phyloP scores from a whole-genome alignment of 495 filamentous ascomycete species.

The Penicillium herquei region DNA sequence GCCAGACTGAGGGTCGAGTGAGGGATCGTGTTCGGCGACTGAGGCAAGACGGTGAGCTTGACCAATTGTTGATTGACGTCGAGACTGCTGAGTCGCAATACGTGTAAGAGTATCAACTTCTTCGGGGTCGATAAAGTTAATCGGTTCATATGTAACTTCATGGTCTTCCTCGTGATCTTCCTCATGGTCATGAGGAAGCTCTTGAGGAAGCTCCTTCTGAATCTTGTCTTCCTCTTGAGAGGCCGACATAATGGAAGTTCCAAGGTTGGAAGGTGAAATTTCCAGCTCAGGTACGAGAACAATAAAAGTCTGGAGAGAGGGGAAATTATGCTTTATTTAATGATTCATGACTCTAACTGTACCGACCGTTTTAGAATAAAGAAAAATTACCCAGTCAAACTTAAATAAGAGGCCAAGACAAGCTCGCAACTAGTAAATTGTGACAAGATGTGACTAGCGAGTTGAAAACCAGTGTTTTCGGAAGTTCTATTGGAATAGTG shows the following conservation, averaged over 20 bases:
- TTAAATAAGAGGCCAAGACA: too few relatives aligned
- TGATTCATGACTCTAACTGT: too few relatives aligned
- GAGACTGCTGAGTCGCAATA: slow-evolving; percentile 17
- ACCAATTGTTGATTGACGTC: slow-evolving; percentile 9
- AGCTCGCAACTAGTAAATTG: too few relatives aligned
- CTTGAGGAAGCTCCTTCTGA: background rate
- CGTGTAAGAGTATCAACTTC: slow-evolving; percentile 24
- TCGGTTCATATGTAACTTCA: slow-evolving; percentile 6
- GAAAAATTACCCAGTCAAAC: too few relatives aligned
- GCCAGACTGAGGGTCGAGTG: slow-evolving; percentile 25
- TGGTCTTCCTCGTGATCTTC: background rate
- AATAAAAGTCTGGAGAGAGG: background rate
- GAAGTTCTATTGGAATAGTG: slow-evolving; percentile 6
- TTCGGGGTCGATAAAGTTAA: slow-evolving; percentile 11
- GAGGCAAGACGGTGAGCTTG: slow-evolving; percentile 2
- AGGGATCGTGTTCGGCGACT: slow-evolving; percentile 18
- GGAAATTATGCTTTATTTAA: background rate
- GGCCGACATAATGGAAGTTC: background rate
- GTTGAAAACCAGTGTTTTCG: slow-evolving; percentile 8
- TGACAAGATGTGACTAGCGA: background rate
- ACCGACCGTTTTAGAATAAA: too few relatives aligned
- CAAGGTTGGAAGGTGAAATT: too few relatives aligned
- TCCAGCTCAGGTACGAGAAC: background rate
- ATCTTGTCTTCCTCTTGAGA: background rate
- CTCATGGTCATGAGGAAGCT: background rate